Base-by-base conservation (phyloP, 2,329 filamentous ascomycete genomes). In the Calonectria henricotiae region DNA sequence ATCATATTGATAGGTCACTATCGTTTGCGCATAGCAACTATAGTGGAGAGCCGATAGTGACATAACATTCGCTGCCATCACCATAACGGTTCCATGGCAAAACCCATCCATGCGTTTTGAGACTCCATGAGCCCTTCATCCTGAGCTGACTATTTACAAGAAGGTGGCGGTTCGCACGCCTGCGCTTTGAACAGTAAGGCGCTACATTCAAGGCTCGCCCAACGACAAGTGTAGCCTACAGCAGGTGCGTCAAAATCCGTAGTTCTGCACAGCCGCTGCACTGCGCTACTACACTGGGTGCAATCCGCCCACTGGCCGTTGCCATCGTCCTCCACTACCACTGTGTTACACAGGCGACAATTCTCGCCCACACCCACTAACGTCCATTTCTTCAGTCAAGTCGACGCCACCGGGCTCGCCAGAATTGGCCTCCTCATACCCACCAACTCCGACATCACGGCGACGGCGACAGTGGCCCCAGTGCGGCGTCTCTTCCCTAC, bases 71-170 rank as follows among this genome's bases (percentile, higher is more conserved):
- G 12, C 46, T 46, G 43, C 60, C 66, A 63, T 65, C 68, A 73
- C 71, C 73, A 73, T 70, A 73, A 74, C 68, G 66, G 70, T 66
- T 73, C 69, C 60, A 76, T 74, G 73, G 75, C 70, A 77, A 77
- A 77, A 76, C 75, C 73, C 68, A 77, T 76, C 74, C 73, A 76
- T 74, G 70, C 62, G 71, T 76, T 69, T 72, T 71, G 70, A 75
- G 73, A 74, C 71, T 77, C 74, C 70, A 77, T 76, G 74, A 75
- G 75, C 75, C 73, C 66, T 77, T 76, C 72, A 75, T 73, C 68
- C 58, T 63, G 73, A 73, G 68, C 70, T 65, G 71, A 75, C 71
- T 39, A 77, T 71, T 68, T 69, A 68, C 74, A 25, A n/a, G 74
- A 73, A 69, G 41, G 74, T 62, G 47, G 62, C 73, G 70, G 65